Conservation (phyloP, 495 filamentous ascomycete genomes). For the Penicillium herquei region DNA sequence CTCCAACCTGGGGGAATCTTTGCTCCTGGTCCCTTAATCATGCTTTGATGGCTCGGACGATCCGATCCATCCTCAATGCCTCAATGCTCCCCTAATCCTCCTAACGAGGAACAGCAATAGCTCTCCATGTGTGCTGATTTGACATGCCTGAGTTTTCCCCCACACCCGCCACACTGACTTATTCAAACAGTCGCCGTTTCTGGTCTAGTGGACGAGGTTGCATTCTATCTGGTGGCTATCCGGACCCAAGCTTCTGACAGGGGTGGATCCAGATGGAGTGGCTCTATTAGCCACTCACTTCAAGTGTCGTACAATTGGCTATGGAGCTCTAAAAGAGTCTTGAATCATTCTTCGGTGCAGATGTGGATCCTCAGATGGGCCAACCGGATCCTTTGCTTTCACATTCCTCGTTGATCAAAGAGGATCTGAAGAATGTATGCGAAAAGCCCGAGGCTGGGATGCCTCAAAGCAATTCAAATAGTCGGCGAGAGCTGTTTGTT, state of each 20-base stretch:
- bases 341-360: constrained; percentile 26
- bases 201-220: constrained; percentile 35
- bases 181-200: constrained; percentile 33
- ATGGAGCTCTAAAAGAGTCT: constrained; percentile 8
- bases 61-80: constrained; percentile 15
- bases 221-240: constrained; percentile 43
- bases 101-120: constrained; percentile 4
- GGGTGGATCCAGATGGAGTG: constrained; percentile 17
- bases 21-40: constrained; percentile 16
- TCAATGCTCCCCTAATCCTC: constrained; percentile 3
- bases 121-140: constrained; percentile 17
- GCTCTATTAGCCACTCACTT: constrained; percentile 13
- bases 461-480: constrained; percentile 43
- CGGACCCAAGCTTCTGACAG: constrained; percentile 15
- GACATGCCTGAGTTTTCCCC: constrained; percentile 14
- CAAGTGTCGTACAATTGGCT: constrained; percentile 27
- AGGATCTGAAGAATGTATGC: constrained; percentile 40
- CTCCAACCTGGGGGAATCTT: constrained; percentile 4
- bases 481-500: constrained; percentile 44
- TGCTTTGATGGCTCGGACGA: constrained; percentile 11
- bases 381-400: constrained; percentile 19
- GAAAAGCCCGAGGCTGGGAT: constrained; percentile 43
- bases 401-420: constrained; percentile 43
- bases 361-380: constrained; percentile 25
- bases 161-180: constrained; percentile 24